Evolutionary conservation across 2,329 filamentous ascomycete species (phyloP).

Genomic region (Ceratocystis cacaofunesta): DNA sequence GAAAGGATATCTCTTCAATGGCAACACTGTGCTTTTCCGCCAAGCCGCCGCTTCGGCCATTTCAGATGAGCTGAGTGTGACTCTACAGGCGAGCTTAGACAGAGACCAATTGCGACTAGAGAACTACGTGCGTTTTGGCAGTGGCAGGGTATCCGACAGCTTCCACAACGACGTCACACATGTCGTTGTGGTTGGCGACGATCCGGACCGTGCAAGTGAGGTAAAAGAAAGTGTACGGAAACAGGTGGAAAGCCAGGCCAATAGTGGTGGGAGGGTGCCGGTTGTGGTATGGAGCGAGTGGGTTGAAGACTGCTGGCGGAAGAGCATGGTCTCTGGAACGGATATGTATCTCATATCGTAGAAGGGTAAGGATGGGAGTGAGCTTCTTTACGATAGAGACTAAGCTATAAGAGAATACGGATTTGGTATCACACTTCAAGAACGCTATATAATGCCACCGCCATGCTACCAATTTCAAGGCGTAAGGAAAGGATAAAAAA

Average conservation of each 20-base stretch:
- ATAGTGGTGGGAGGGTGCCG: conserved; percentile 29
- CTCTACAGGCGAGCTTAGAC: conserved; percentile 26
- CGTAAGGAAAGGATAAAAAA: not conserved
- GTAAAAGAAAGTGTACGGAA: conserved; percentile 32
- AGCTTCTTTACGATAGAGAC: conserved; percentile 2
- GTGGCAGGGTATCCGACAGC: conserved; percentile 41
- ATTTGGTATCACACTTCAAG: not conserved
- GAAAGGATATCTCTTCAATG: conserved; percentile 38
- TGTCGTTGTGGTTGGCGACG: conserved; percentile 39
- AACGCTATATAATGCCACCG: not conserved
- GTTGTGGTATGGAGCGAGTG: conserved; percentile 55
- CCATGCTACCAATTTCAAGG: not conserved
- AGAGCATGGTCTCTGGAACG: conserved; percentile 67
- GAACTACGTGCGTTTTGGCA: conserved; percentile 53
- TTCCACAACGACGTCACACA: conserved; percentile 53
- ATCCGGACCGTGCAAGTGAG: conserved; percentile 27
- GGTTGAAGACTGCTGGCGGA: conserved; percentile 68
- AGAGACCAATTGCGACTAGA: conserved; percentile 24
- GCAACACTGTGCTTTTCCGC: conserved; percentile 30
- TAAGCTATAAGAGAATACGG: not conserved
- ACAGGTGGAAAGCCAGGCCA: conserved; percentile 27
- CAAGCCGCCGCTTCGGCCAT: conserved; percentile 18
- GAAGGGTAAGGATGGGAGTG: not conserved
- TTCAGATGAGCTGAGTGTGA: conserved; percentile 18
- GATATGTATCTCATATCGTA: conserved; percentile 37